These are phyloP conservation scores for Dalbergia cochinchinensis DNA, from an alignment of 306 rosid genomes.

Conservation along the genomic window DNA sequence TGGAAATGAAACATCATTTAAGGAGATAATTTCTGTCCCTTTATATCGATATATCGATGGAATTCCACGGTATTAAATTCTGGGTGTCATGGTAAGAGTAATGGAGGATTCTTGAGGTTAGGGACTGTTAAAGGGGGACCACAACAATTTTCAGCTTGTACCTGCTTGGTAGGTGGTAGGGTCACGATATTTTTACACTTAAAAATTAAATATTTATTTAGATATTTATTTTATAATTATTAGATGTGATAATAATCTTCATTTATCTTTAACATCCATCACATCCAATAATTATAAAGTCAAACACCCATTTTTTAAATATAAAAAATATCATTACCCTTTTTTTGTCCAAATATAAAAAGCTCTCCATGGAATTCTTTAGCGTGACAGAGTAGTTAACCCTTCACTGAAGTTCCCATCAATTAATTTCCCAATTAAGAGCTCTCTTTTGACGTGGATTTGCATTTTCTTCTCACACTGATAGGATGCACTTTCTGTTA, in stretches of 20 bases:
- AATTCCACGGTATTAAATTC: not conserved
- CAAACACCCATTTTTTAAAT: no score
- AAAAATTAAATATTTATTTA: no score
- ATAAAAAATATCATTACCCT: no score
- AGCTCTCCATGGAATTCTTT: slow-evolving; percentile 7
- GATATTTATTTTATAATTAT: no score
- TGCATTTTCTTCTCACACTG: slow-evolving; percentile 2
- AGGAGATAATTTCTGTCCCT: no score
- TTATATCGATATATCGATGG: not conserved
- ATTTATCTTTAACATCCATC: no score
- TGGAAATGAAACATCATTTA: no score
- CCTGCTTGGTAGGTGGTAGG: no score
- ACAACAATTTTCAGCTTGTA: not conserved
- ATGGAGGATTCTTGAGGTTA: not conserved
- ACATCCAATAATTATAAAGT: no score
- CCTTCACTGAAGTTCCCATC: not conserved
- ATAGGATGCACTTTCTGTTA: not conserved
- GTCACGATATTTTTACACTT: no score
- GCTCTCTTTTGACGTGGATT: not conserved
- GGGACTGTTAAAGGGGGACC: not conserved
- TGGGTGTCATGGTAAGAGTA: not conserved
- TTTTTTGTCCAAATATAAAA: slow-evolving; percentile 9
- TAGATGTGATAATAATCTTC: no score
- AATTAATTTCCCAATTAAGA: slow-evolving; percentile 21
- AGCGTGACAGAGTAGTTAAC: not conserved